These are phyloP conservation scores for Botrytis cinerea DNA, from an alignment of 2,329 filamentous ascomycete species.

Conservation along the genomic window DNA sequence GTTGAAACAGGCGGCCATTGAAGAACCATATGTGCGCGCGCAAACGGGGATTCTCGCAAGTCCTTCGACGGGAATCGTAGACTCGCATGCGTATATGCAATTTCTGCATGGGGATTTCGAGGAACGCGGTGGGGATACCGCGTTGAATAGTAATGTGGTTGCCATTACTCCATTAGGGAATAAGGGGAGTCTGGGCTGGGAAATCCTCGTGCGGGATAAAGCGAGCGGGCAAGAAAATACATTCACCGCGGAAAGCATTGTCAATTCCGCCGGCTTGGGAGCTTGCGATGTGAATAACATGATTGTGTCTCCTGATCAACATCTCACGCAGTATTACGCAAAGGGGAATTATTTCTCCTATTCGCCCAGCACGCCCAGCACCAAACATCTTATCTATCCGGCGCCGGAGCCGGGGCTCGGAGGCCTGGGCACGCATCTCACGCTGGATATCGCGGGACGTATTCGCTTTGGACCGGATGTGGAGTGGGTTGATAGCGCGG, in stretches of 20 bases:
- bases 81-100: slow-evolving; percentile 83
- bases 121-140: slow-evolving; percentile 72
- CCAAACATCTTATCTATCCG: slow-evolving; percentile 81
- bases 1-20: slow-evolving; percentile 57
- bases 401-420: slow-evolving; percentile 78
- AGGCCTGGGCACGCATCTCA: slow-evolving; percentile 90
- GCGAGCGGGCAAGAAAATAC: slow-evolving; percentile 51
- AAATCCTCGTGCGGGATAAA: slow-evolving; percentile 57
- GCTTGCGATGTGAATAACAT: slow-evolving; percentile 80
- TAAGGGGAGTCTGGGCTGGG: slow-evolving; percentile 65
- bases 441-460: slow-evolving; percentile 80
- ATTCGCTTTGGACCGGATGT: slow-evolving; percentile 94
- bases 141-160: slow-evolving; percentile 67
- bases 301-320: slow-evolving; percentile 62
- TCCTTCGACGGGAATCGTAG: slow-evolving; percentile 84
- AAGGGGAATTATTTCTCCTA: slow-evolving; percentile 98
- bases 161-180: slow-evolving; percentile 47
- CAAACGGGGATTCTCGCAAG: slow-evolving; percentile 76
- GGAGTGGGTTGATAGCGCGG: slow-evolving; percentile 79
- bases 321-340: slow-evolving; percentile 71
- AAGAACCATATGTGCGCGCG: slow-evolving; percentile 77
- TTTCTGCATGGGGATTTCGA: slow-evolving; percentile 76
- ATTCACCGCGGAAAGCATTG: slow-evolving; percentile 73
- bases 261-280: slow-evolving; percentile 84
- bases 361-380: slow-evolving; percentile 61